phyloP scores from a whole-genome alignment of 345 rosid genomes.

The Zanthoxylum bungeanum region DNA sequence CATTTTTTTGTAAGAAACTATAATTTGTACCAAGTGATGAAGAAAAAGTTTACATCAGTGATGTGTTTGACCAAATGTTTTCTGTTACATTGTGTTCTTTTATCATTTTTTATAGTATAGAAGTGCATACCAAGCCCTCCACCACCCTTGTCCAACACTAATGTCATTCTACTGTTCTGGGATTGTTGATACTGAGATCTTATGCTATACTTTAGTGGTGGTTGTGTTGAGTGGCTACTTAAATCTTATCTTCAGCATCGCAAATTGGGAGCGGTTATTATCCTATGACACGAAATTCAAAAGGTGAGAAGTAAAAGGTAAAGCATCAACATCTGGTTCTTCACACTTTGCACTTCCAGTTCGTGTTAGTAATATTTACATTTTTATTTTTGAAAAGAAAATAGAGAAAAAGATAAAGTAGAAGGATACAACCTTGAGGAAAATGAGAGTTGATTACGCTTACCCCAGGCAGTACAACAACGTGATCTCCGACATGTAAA shows the following conservation, averaged over 20 bases:
- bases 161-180: neutral
- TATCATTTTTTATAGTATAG: too few relatives aligned
- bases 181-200: neutral
- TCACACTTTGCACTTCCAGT: neutral
- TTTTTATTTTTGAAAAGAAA: neutral
- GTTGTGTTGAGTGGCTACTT: neutral
- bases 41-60: neutral
- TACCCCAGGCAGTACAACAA: conserved; percentile 91
- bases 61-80: neutral
- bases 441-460: conserved; percentile 37
- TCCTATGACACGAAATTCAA: neutral
- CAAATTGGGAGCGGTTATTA: neutral
- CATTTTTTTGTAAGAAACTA: neutral
- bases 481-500: conserved; percentile 83
- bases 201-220: neutral
- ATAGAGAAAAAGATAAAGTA: conserved; percentile 12
- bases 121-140: neutral
- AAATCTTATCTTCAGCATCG: neutral
- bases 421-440: conserved; percentile 9
- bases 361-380: neutral
- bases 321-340: neutral
- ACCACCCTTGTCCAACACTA: neutral
- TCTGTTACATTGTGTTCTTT: neutral
- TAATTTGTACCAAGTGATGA: neutral
- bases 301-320: neutral